Evolutionary conservation across 306 rosid species (phyloP).

Genomic region (Trifolium dubium): DNA sequence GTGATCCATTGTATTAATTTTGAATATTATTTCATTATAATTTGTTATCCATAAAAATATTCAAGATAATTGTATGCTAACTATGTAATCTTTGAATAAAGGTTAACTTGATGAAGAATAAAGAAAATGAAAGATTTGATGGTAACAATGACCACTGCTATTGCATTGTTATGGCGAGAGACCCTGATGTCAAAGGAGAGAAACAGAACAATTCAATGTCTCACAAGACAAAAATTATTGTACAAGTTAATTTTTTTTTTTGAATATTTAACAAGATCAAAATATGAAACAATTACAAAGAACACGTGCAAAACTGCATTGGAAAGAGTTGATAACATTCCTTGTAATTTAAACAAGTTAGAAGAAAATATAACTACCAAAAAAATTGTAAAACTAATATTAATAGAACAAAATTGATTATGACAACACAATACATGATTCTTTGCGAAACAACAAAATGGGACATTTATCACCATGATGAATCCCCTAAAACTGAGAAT

Average conservation of each 20-base stretch:
- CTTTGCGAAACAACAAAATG: slow-evolving; percentile 37
- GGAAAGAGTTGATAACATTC: not conserved
- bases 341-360: not conserved
- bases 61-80: slow-evolving; percentile 18
- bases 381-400: slow-evolving; percentile 44
- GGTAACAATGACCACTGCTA: slow-evolving; percentile 34
- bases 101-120: slow-evolving; percentile 35
- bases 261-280: not conserved
- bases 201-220: slow-evolving; percentile 41
- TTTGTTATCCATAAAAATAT: slow-evolving; percentile 6
- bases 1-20: too few species aligned
- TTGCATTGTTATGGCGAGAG: slow-evolving; percentile 44
- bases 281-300: not conserved
- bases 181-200: slow-evolving; percentile 46
- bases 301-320: not conserved
- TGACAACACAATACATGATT: slow-evolving; percentile 61
- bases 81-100: slow-evolving; percentile 33
- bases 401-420: slow-evolving; percentile 54
- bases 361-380: not conserved
- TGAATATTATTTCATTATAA: slow-evolving; percentile 41
- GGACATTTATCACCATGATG: slow-evolving; percentile 43
- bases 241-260: too few species aligned
- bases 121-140: slow-evolving; percentile 48
- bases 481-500: slow-evolving; percentile 53
- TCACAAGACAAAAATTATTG: slow-evolving; percentile 35